Percentiles rank a stretch among this genome's conserved stretches.
phyloP scores from a whole-genome alignment of 768 basidiomycete genomes.

The Russula brevipes region DNA sequence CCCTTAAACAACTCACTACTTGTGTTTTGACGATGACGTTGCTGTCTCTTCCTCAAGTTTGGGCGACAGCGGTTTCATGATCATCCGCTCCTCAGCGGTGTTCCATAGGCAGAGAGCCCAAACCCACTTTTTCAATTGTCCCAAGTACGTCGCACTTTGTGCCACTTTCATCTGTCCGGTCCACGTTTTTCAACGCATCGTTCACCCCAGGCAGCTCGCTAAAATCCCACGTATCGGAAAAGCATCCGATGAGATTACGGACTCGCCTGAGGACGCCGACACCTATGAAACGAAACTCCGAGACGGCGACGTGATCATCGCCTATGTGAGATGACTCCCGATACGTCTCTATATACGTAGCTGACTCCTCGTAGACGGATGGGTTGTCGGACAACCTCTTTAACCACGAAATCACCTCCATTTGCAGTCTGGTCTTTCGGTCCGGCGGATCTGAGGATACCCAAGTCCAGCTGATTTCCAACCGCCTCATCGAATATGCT shows the following conservation, averaged over 20 bases:
- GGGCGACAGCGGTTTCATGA: conserved; percentile 74
- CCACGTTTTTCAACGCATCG: not conserved
- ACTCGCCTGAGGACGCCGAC: conserved; percentile 42
- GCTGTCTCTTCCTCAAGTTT: conserved; percentile 40
- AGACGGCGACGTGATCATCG: conserved; percentile 49
- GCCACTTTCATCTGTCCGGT: not conserved
- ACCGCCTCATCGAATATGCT: conserved; percentile 66
- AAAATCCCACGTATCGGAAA: conserved; percentile 32
- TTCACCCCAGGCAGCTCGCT: conserved; percentile 33
- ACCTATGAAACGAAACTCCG: conserved; percentile 43
- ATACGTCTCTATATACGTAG: not conserved
- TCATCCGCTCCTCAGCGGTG: conserved; percentile 63
- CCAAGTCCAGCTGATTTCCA: conserved; percentile 66
- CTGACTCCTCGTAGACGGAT: conserved; percentile 41
- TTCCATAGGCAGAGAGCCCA: conserved; percentile 44
- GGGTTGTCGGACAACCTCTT: conserved; percentile 57
- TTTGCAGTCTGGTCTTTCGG: conserved; percentile 57
- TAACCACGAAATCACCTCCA: conserved; percentile 59
- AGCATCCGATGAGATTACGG: conserved; percentile 30
- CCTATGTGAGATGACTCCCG: conserved; percentile 38
- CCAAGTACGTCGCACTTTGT: conserved; percentile 37
- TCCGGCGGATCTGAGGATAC: conserved; percentile 43
- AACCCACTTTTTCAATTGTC: conserved; percentile 45
- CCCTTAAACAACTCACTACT: not conserved
- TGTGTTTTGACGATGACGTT: conserved; percentile 10